phyloP scores from a whole-genome alignment of 1,284 basidiomycete species.

The Pyrrhoderma noxium region DNA sequence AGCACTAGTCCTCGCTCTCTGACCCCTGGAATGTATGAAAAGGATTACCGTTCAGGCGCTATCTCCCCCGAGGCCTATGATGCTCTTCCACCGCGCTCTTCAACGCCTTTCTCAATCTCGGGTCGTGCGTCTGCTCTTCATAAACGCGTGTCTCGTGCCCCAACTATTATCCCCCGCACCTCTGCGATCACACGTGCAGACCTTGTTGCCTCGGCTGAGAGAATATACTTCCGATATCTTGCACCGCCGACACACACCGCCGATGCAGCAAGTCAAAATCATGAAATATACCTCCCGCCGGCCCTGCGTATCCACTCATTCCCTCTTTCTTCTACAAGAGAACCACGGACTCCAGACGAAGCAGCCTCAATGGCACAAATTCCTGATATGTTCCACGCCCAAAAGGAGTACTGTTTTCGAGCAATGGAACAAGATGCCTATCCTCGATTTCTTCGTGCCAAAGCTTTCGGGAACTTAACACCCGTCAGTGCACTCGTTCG shows the following conservation, averaged over 20 bases:
- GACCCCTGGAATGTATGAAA: conserved; percentile 36
- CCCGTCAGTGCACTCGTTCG: conserved; percentile 83
- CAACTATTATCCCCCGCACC: conserved; percentile 84
- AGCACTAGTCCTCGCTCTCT: conserved; percentile 44
- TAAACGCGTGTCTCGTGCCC: conserved; percentile 69
- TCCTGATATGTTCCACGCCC: conserved; percentile 94
- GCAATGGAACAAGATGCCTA: conserved; percentile 98
- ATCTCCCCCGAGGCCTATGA: conserved; percentile 40
- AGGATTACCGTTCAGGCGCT: conserved; percentile 26
- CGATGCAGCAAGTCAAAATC: conserved; percentile 49
- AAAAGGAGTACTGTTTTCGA: conserved; percentile 96
- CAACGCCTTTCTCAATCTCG: conserved; percentile 72
- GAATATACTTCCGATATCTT: conserved; percentile 92
- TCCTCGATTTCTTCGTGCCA: conserved; percentile 89
- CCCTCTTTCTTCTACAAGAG: conserved; percentile 59
- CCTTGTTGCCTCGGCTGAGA: conserved; percentile 88
- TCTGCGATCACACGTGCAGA: conserved; percentile 86
- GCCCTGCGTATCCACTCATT: conserved; percentile 76
- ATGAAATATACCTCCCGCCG: conserved; percentile 93
- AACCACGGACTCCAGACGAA: conserved; percentile 67
- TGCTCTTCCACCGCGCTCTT: conserved; percentile 44
- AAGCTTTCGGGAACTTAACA: conserved; percentile 95
- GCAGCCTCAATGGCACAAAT: conserved; percentile 78
- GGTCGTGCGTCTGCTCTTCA: conserved; percentile 67
- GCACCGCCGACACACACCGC: conserved; percentile 55